Base-by-base conservation (phyloP, 1,284 basidiomycete genomes). In the Chalciporus piperatoides region DNA sequence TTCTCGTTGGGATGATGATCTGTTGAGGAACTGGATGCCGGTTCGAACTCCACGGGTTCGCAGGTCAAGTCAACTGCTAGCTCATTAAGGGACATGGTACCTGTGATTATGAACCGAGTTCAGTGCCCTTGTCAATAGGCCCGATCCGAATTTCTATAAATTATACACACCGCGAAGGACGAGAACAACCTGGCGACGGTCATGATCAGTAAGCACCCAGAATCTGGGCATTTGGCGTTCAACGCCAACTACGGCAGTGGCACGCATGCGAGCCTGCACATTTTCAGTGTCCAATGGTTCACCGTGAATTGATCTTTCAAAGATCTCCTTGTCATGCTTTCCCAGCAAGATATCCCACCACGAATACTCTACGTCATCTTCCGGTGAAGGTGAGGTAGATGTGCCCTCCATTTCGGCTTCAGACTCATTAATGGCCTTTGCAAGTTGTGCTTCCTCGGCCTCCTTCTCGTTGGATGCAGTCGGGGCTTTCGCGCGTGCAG, bases 21-120 rank as follows among this genome's bases (percentile, higher is more conserved):
- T 12, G 58, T 54, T n/a, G 68, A 58, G 15, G 68, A 67, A 37
- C 49, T 56, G 8, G 56, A 65, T 8, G 77, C 77, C 36, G 82
- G 84, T 44, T 76, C 72, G 55, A 90, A 90, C 9, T 79, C 74
- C 39, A 80, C 81, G 0, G 83, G 78, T 49, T 89, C 84, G 63
- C 87, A 90, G 1, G 87, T 88, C 39, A 90, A 72, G 64, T 90
- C 87, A 6, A 86, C 86, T n/a, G 87, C 87, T 11, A 90, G 77
- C 65, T 90, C 87, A 57, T 90, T 90, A 33, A 90, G 70, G 9
- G 84, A 86, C 84, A 90, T 86, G 2, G 87, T 90, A n/a, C 86
- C 81, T 81, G 35, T 59, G 53, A 35, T 38, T 47, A 40, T 43
- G 41, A 47, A 11, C 14, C 36, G 49, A n/a, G 41, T 62, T 45